Percentiles rank a stretch among this genome's conserved stretches.
These are phyloP conservation scores for Malus asiatica DNA, from an alignment of 306 rosid genomes.

Conservation along the genomic window DNA sequence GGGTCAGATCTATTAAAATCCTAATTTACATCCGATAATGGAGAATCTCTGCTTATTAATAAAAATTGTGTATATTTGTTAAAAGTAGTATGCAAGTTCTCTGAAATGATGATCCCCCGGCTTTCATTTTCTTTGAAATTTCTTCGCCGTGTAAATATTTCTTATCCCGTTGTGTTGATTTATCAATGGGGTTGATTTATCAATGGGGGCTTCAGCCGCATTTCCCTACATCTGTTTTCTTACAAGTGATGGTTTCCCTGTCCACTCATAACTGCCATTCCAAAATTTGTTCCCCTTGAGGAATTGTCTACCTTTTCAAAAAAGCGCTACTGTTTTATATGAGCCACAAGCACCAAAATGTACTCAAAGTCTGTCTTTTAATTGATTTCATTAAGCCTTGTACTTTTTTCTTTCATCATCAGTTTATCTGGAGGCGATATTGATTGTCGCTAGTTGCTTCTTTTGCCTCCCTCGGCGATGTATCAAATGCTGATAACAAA, in stretches of 20 bases:
- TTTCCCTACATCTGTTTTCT: not conserved
- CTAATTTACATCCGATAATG: not conserved
- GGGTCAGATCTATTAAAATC: not conserved
- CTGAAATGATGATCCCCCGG: not conserved
- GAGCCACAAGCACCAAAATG: not conserved
- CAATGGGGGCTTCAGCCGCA: not conserved
- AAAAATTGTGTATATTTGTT: not conserved
- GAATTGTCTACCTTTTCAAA: not conserved
- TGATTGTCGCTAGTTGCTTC: not conserved
- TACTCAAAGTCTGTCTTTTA: not conserved
- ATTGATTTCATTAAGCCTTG: not conserved
- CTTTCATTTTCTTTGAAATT: not conserved
- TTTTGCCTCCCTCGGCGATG: not conserved
- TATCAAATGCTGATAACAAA: conserved; percentile 9
- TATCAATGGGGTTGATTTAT: not conserved
- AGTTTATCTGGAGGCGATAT: not conserved
- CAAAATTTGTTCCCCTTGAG: not conserved
- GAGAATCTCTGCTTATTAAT: not conserved
- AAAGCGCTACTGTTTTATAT: not conserved
- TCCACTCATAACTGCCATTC: not conserved
- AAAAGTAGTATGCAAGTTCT: not conserved
- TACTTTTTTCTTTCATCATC: not conserved
- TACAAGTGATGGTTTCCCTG: not conserved
- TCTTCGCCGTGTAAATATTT: not conserved
- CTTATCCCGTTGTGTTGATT: not conserved